Conservation (phyloP, 768 basidiomycete species). For the Lyophyllum shimeji region DNA sequence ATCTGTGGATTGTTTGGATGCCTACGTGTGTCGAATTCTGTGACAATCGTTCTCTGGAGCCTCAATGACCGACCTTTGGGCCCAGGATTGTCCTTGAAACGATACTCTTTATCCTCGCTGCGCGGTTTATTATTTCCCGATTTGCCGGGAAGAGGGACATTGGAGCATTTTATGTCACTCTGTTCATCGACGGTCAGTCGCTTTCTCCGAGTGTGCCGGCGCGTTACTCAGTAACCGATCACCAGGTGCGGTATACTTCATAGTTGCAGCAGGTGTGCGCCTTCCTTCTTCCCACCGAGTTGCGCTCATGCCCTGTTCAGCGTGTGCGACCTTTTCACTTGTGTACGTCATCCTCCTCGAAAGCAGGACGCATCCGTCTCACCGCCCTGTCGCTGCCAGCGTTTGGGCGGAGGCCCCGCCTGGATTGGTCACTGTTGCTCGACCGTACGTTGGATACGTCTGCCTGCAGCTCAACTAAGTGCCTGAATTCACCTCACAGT, state of each 20-base stretch:
- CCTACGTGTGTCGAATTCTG: conserved; percentile 10
- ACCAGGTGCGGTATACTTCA: conserved; percentile 10
- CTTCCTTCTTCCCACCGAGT: not conserved
- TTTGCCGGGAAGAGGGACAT: not conserved
- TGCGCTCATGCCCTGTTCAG: not conserved
- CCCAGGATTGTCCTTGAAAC: conserved; percentile 13
- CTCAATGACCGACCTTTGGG: not conserved
- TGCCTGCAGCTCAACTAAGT: not conserved
- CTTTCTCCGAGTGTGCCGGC: not conserved
- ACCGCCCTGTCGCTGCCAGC: not conserved
- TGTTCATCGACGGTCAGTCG: conserved; percentile 12
- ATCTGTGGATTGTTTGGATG: conserved; percentile 11
- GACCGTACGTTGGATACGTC: conserved; percentile 6
- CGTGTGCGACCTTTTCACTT: conserved; percentile 5
- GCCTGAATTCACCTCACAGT: not conserved
- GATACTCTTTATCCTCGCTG: conserved; percentile 3
- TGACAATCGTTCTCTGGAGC: too few relatives aligned
- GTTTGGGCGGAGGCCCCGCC: conserved; percentile 3
- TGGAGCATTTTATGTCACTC: conserved; percentile 4
- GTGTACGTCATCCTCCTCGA: not conserved
- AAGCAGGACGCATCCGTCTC: not conserved
- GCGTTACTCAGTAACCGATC: not conserved
- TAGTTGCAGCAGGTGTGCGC: conserved; percentile 6
- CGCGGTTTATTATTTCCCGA: not conserved
- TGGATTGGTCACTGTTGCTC: conserved; percentile 3